These are phyloP conservation scores for Populus hybrid DNA, from an alignment of 441 rosid species.

Conservation along the genomic window DNA sequence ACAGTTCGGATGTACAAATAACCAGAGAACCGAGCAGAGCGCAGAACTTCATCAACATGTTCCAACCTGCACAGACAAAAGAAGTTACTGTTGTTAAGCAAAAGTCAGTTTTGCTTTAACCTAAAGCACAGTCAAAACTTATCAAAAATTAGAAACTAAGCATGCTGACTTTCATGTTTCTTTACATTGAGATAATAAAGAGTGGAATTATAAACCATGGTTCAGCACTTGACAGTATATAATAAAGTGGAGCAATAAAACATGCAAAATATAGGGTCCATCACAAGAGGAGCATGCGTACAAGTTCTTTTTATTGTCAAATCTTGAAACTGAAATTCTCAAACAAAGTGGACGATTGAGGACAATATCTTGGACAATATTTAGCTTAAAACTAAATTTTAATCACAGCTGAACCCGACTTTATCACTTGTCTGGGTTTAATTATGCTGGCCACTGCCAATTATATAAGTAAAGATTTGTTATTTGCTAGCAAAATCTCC, in stretches of 20 bases:
- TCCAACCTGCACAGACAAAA: slow-evolving; percentile 61
- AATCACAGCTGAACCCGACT: neutral
- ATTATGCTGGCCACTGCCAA: neutral
- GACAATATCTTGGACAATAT: neutral
- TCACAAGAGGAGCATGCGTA: neutral
- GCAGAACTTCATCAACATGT: slow-evolving; percentile 83
- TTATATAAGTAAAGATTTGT: neutral
- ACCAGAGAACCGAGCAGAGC: slow-evolving; percentile 82
- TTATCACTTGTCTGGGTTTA: neutral
- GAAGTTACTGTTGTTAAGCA: neutral
- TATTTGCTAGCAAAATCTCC: neutral
- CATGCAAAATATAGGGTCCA: no score
- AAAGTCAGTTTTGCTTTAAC: neutral
- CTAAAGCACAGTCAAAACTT: neutral
- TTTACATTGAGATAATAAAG: neutral
- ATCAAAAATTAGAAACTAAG: neutral
- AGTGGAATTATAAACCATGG: slow-evolving; percentile 1
- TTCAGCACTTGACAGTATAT: neutral
- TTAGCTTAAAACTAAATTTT: neutral
- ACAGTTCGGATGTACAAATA: slow-evolving; percentile 81
- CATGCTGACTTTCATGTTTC: neutral
- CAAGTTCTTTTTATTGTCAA: neutral
- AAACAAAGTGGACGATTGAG: neutral
- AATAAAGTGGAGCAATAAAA: neutral
- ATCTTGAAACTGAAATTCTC: neutral